Evolutionary conservation across 2,329 filamentous ascomycete species (phyloP), one percentile per base, ranked within the genome.

Genomic region (Acrocalymma vagum): DNA sequence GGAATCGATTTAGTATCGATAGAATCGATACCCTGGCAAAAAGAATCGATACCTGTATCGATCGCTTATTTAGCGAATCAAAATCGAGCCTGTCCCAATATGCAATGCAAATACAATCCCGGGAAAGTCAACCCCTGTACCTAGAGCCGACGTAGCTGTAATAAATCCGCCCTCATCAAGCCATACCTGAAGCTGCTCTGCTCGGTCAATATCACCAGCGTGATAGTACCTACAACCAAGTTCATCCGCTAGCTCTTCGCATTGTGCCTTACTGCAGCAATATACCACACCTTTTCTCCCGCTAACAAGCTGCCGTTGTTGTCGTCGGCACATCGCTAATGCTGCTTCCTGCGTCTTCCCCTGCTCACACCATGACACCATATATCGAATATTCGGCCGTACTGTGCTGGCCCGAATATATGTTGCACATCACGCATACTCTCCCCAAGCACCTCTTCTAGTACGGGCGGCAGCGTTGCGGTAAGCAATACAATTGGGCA

Each of bases 111-210:
- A 37, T 18, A 42, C 15, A 38, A 58, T 52, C 2, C 31, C 34
- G 6, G 26, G 21, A 30, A 52, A 55, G 41, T 58, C 45, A 9
- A 60, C 42, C 5, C 47, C 44, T 13, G 38, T 54, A 4, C 47
- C 42, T 16, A 60, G 33, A 20, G 42, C 42, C 5, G 37, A 50
- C 10, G 42, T 60, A 6, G 42, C 50, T 17, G 53, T 29, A 20
- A 60, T 58, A 24, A 53, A 31, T 11, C 45, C 45, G 13, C 45
- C 31, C 25, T 34, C 9, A 13, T 48, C 31, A 20, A 46, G n/a
- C 41, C 26, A 53, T n/a, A 13, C 24, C 23, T 38, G 7, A 15
- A 53, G 31, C 29, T 24, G 23, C 13, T 53, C 41, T 16, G 37
- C 38, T 2, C 25, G 16, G 15, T 48, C 32, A 9, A 30, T 31